These are phyloP conservation scores for Diaporthe sp. DNA, from an alignment of 2,329 filamentous ascomycete species.

Conservation along the genomic window DNA sequence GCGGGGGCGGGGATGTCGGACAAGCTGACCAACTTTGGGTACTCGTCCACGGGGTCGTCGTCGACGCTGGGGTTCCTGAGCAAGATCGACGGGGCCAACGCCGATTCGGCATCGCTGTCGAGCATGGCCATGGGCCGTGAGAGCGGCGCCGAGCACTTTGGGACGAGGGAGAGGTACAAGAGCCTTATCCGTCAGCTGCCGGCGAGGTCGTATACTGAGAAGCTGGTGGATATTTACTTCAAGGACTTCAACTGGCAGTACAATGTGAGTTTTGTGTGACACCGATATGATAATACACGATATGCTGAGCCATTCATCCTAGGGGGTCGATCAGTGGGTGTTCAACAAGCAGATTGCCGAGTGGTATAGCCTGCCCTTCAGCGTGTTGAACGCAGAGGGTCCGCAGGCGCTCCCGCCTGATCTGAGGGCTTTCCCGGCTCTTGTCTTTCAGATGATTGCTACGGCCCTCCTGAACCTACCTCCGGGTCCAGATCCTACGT, in stretches of 20 bases:
- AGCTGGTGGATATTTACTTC: constrained; percentile 67
- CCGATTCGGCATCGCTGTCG: constrained; percentile 41
- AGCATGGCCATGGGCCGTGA: constrained; percentile 47
- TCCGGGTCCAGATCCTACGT: constrained; percentile 59
- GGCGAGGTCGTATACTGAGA: constrained; percentile 65
- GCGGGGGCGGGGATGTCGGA: constrained; percentile 53
- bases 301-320: constrained; percentile 41
- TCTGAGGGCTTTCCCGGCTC: constrained; percentile 68
- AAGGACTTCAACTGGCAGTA: constrained; percentile 72
- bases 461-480: constrained; percentile 66
- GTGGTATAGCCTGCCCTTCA: constrained; percentile 68
- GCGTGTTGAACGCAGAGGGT: constrained; percentile 60
- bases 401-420: constrained; percentile 64
- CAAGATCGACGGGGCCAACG: constrained; percentile 62
- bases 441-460: constrained; percentile 71
- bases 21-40: constrained; percentile 65
- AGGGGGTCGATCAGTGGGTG: constrained; percentile 64
- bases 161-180: constrained; percentile 69
- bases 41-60: constrained; percentile 63
- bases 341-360: constrained; percentile 64
- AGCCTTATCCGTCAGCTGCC: constrained; percentile 69
- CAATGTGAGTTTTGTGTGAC: constrained; percentile 36
- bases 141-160: constrained; percentile 53
- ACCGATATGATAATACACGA: neutral
- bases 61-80: constrained; percentile 66